Percentiles rank a stretch among this genome's conserved stretches.
Evolutionary conservation across 176 grass and related monocot genomes (phyloP).

Genomic region (Tillandsia leiboldiana): DNA sequence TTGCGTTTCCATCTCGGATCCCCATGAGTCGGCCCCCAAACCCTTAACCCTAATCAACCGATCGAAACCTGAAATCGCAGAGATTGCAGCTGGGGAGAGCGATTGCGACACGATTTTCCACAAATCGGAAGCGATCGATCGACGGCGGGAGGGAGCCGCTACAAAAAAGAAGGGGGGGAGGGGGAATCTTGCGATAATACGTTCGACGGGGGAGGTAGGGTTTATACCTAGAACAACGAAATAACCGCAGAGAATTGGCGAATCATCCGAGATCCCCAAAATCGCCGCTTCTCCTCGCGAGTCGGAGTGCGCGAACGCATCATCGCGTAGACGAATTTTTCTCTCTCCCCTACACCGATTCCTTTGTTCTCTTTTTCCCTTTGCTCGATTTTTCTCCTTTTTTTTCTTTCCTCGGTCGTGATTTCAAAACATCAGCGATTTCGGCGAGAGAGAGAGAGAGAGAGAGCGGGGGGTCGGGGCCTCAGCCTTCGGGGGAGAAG

Average conservation of each 20-base stretch:
- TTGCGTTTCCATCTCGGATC: not conserved
- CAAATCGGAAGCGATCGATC: not conserved
- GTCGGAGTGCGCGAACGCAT: constrained; percentile 10
- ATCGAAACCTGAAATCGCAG: constrained; percentile 1
- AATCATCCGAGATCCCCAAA: not conserved
- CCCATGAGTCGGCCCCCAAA: not conserved
- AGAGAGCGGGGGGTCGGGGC: too few species aligned
- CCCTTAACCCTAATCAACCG: not conserved
- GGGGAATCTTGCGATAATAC: not conserved
- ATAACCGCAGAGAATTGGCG: not conserved
- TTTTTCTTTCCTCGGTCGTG: not conserved
- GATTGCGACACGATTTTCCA: too few species aligned
- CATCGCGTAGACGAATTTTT: constrained; percentile 5
- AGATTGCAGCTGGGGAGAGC: too few species aligned
- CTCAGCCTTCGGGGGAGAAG: too few species aligned
- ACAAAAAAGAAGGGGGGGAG: not conserved
- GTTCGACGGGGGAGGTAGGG: not conserved
- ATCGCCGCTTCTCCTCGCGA: not conserved
- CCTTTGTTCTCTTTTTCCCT: constrained; percentile 12
- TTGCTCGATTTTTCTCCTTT: not conserved
- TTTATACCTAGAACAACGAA: constrained; percentile 11
- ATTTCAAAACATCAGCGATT: not conserved
- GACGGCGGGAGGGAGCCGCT: not conserved
- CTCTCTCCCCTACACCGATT: not conserved
- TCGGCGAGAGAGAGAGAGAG: not conserved